Evolutionary conservation across 495 filamentous ascomycete species (phyloP), one percentile per base, ranked within the genome.

Genomic region (Bacidia gigantensis): DNA sequence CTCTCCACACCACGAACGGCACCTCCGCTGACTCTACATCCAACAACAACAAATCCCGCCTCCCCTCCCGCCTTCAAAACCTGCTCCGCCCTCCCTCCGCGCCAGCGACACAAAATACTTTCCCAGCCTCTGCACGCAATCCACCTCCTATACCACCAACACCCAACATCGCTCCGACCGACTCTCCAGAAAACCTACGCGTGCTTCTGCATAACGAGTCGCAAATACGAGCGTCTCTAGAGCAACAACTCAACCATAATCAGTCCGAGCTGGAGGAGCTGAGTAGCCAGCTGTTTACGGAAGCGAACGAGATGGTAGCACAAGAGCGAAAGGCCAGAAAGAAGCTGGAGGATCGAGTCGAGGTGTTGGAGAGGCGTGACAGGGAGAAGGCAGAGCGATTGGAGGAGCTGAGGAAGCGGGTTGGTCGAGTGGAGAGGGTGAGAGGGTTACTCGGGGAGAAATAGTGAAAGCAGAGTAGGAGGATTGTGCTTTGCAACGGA

Each of bases 291-390:
- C 70, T 98, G 47, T 98, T 98, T 68, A 80, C 86, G 63, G 82
- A 95, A 66, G 92, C 92, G 17, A 97, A 97, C 60, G 86, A 95
- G 72, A 97, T 98, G 90, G 92, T 98, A 22, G 87, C 90, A 14
- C 69, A 79, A 59, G 92, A 97, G 72, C 73, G 92, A 43, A 80
- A 83, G 62, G 86, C 84, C 29, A 69, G 87, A 39, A 86, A 84
- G 5, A 77, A 75, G 64, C 71, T 97, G 26, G 88, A 95, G 64
- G 83, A 87, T 63, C 64, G 85, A 26, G 77, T 90, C 0, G 73
- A 66, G 24, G 72, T 83, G 57, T 65, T 90, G 32, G 84, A 89
- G 66, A 66, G 73, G 26, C 61, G 86, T 38, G 86, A 89, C 57
- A 67, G 64, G 22, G 84, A 88, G 60, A 87, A 86, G 73, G 70